Evolutionary conservation across 164 flowering plant species (phyloP).

Genomic region (Amborella trichopoda): DNA sequence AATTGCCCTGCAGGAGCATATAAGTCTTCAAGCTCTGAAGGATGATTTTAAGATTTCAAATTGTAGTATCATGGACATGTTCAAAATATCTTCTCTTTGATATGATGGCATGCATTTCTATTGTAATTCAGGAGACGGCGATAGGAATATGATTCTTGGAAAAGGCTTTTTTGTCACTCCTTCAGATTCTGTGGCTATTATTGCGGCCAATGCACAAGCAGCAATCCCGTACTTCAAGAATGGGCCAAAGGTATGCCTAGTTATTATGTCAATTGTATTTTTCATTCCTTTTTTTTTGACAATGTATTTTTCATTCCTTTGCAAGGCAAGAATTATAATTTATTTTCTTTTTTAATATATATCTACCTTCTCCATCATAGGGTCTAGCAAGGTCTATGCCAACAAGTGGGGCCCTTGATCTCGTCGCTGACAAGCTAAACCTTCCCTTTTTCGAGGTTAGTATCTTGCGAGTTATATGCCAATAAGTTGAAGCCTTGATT

Average conservation of each 20-base stretch:
- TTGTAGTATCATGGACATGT: no score
- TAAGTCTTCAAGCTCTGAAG: no score
- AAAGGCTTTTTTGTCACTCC: constrained; percentile 81
- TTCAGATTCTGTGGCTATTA: constrained; percentile 94
- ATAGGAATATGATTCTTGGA: constrained; percentile 96
- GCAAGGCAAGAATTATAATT: neutral
- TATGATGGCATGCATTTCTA: no score
- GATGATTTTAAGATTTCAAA: no score
- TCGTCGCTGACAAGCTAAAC: constrained; percentile 73
- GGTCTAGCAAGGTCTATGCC: constrained; percentile 99
- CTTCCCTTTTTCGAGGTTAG: constrained; percentile 92
- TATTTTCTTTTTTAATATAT: neutral
- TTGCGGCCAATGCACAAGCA: constrained; percentile 91
- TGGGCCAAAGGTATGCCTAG: constrained; percentile 82
- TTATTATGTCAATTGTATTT: no score
- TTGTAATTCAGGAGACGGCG: constrained; percentile 76
- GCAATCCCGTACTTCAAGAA: constrained; percentile 79
- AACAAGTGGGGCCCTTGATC: constrained; percentile 97
- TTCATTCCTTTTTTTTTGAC: neutral
- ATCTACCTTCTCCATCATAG: constrained; percentile 16
- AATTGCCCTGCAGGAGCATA: no score
- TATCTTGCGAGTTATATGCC: no score
- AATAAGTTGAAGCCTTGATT: no score
- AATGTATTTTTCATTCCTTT: neutral
- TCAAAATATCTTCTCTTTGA: no score